Evolutionary conservation across 2,329 filamentous ascomycete species (phyloP).

Genomic region (Cercospora brassicicola): DNA sequence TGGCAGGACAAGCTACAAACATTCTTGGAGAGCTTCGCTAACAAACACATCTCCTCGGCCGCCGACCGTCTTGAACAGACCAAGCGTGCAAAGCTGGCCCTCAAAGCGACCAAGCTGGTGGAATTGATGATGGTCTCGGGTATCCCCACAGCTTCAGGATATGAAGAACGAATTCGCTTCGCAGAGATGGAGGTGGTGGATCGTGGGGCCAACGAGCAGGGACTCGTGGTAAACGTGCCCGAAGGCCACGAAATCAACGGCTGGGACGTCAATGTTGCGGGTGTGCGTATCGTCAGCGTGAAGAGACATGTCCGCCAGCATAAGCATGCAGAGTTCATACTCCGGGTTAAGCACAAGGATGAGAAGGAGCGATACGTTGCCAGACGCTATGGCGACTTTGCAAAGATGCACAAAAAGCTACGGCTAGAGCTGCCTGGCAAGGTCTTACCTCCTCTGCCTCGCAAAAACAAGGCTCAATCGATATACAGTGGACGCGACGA

Average conservation of each 20-base stretch:
- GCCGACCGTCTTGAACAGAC: constrained; percentile 96
- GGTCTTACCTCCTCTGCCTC: constrained; percentile 78
- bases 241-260: constrained; percentile 91
- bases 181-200: constrained; percentile 97
- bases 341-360: constrained; percentile 77
- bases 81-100: constrained; percentile 85
- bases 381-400: constrained; percentile 86
- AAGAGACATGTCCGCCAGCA: constrained; percentile 88
- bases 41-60: constrained; percentile 94
- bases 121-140: constrained; percentile 99
- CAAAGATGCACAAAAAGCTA: constrained; percentile 72
- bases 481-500: constrained; percentile 57
- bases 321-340: constrained; percentile 88
- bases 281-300: constrained; percentile 74
- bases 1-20: constrained; percentile 98
- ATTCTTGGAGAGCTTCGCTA: constrained; percentile 95
- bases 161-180: constrained; percentile 95
- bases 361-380: constrained; percentile 77
- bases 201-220: constrained; percentile 85
- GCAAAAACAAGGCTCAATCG: constrained; percentile 84
- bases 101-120: constrained; percentile 91
- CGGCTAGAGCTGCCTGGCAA: constrained; percentile 87
- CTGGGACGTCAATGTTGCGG: constrained; percentile 95
- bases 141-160: constrained; percentile 90
- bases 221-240: constrained; percentile 80